Percentiles rank a stretch among this genome's conserved stretches.
phyloP scores from a whole-genome alignment of 208 protist species.

The Vickermania spadyakhi region DNA sequence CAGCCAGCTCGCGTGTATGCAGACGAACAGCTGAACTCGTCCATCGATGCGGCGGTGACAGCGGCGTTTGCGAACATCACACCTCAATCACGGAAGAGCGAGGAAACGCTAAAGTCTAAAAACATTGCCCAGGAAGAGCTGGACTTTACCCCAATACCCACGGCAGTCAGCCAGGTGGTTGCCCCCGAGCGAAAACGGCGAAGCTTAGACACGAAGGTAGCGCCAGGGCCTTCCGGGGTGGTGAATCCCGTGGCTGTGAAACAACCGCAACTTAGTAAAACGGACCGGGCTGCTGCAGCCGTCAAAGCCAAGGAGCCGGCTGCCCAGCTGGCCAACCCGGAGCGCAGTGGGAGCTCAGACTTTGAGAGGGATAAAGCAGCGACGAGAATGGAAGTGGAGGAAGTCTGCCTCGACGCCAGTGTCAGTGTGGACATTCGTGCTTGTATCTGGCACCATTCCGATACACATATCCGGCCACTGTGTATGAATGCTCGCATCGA shows the following conservation, averaged over 20 bases:
- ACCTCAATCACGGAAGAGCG: not conserved
- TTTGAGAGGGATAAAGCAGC: not conserved
- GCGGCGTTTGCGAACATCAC: not conserved
- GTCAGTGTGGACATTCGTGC: not conserved
- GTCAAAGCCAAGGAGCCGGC: not conserved
- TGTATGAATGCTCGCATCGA: slow-evolving; percentile 87
- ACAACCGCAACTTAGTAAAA: not conserved
- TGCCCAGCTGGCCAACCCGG: not conserved
- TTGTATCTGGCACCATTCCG: slow-evolving; percentile 41
- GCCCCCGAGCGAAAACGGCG: not conserved
- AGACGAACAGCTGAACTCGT: not conserved
- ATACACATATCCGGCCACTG: slow-evolving; percentile 83
- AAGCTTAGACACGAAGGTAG: not conserved
- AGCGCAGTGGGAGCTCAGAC: not conserved
- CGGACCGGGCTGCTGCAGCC: not conserved
- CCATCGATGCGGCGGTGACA: not conserved
- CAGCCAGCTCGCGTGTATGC: not conserved
- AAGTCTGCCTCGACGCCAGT: not conserved
- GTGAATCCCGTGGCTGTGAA: not conserved
- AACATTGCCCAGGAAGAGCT: slow-evolving; percentile 32
- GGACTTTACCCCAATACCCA: slow-evolving; percentile 32
- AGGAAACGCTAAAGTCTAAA: not conserved
- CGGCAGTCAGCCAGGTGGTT: not conserved
- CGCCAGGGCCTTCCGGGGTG: not conserved
- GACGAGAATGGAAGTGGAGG: slow-evolving; percentile 2